A percentile compares a stretch with the other conserved stretches of the same genome.
Conservation (phyloP, 2,329 filamentous ascomycete genomes). For the Monilinia fructigena region DNA sequence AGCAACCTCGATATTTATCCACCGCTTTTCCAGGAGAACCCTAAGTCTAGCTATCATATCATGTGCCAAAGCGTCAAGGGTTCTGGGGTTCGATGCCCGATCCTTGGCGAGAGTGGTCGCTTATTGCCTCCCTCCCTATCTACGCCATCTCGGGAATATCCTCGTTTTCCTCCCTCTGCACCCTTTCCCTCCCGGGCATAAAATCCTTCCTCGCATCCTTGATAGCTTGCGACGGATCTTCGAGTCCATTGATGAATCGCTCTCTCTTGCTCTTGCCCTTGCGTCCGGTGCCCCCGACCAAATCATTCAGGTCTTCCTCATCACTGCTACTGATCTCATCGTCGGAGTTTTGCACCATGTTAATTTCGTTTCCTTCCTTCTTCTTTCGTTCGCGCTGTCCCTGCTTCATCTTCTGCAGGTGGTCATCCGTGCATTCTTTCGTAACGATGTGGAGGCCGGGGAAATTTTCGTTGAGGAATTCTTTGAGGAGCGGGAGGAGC, state of each 20-base stretch:
- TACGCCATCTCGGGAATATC: conserved; percentile 22
- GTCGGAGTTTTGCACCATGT: conserved; percentile 55
- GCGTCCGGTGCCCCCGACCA: conserved; percentile 10
- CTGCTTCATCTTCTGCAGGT: conserved; percentile 71
- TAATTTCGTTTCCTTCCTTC: conserved; percentile 51
- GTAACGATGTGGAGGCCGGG: conserved; percentile 72
- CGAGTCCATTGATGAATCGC: conserved; percentile 48
- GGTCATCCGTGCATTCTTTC: conserved; percentile 76
- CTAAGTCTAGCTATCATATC: neutral
- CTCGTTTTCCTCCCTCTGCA: conserved; percentile 29
- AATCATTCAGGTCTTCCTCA: conserved; percentile 40
- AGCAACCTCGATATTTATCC: neutral
- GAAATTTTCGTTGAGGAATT: conserved; percentile 70
- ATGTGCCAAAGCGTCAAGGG: neutral
- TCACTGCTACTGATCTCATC: conserved; percentile 39
- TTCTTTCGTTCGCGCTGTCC: conserved; percentile 75
- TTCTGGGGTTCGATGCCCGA: neutral
- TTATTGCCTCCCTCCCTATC: neutral
- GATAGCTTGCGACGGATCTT: conserved; percentile 33
- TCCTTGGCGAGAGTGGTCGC: neutral
- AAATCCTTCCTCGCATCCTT: conserved; percentile 28
- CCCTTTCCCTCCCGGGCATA: conserved; percentile 31
- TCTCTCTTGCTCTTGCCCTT: conserved; percentile 52
- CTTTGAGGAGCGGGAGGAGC: conserved; percentile 67
- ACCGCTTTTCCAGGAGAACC: neutral